Base-by-base conservation (phyloP, 352 stramenopile genomes). In the Phytophthora tentaculata region DNA sequence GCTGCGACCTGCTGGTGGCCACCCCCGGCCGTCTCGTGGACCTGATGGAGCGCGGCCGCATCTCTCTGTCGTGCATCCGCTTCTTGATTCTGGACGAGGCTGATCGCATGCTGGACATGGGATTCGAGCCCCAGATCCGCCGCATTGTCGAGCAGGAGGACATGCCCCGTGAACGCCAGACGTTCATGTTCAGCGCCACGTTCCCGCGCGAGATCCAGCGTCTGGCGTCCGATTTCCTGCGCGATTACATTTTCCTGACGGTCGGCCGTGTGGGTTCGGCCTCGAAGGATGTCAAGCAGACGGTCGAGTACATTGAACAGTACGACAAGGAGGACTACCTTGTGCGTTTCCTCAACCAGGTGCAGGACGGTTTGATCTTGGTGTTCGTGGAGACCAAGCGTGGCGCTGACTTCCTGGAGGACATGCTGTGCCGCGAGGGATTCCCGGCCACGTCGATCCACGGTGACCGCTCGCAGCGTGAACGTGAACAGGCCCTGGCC, bases 121-220 rank as follows among this genome's bases (percentile, higher is more conserved):
- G 97, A 74, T 99, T 99, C 73, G 97, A 99, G 79, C 97, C 97
- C 20, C 95, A 99, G 80, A 99, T 99, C 74, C 92, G 97, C 66
- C 88, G 95, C 41, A 99, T 99, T 71, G 97, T 99, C 16, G 94
- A 99, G 83, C 89, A 99, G 76, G 92, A 98, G 67, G 96, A 98
- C 71, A 99, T 99, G 97, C 94, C 97, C 5, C 86, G 78, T 71
- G 97, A 99, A 48, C 89, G 97, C 43, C 97, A 99, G 80, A 99
- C 97, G 23, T 99, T 99, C 82, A 99, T 99, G 97, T 99, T 99
- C 76, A 98, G 87, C 74, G 98, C 98, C 2, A 99, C 98, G n/a
- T 99, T 99, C 83, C 97, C 98, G 12, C 84, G 91, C 22, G 95
- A 99, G 69, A 99, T 99, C 63, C 96, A 99, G 84, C 89, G 92